Base-by-base conservation (phyloP, 2,329 filamentous ascomycete genomes). In the Geosmithia flava region DNA sequence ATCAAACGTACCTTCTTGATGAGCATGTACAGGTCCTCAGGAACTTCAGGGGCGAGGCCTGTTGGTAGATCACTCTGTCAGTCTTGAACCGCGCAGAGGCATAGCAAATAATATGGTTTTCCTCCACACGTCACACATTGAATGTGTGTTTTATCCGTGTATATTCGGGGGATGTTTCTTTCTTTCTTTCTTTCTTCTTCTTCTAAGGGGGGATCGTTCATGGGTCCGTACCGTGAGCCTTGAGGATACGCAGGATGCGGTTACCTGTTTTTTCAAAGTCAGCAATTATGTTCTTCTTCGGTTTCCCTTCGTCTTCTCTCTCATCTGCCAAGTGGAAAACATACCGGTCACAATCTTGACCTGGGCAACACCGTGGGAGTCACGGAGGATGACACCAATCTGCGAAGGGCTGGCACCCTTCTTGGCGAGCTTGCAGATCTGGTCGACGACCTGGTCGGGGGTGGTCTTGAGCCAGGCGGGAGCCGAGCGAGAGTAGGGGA, bases 21-120 rank as follows among this genome's bases (percentile, higher is more conserved):
- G 72, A 97, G 80, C 87, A 95, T 95, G 85, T 97, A 98, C 61
- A 97, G 85, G 75, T 98, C 93, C 83, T 98, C 93, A 68, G 94
- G 93, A 64, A 98, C 84, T 72, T 97, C 90, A 70, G 94, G 93
- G 62, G 93, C 91, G 69, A 98, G 89, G 78, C 93, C 93, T 98
- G 77, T 66, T 58, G 44, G 15, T 27, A 68, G 76, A 83, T 94
- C 89, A 80, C 89, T 90, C 85, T 82, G 87, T 93, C 87, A 93
- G 87, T 82, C 81, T 75, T 72, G 76, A 27, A 91, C 87, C 87
- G 85, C 81, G 76, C 85, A 90, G 86, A 88, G 87, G 87, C 87
- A 81, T 72, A 52, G 46, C 20, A 19, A 42, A 44, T 27, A 48
- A 13, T 27, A 17, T 13, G 49, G 30, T 50, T 27, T 54, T 61